Percentiles rank a stretch among this genome's conserved stretches.
phyloP scores from a whole-genome alignment of 495 filamentous ascomycete genomes.

The Platismatia glauca region DNA sequence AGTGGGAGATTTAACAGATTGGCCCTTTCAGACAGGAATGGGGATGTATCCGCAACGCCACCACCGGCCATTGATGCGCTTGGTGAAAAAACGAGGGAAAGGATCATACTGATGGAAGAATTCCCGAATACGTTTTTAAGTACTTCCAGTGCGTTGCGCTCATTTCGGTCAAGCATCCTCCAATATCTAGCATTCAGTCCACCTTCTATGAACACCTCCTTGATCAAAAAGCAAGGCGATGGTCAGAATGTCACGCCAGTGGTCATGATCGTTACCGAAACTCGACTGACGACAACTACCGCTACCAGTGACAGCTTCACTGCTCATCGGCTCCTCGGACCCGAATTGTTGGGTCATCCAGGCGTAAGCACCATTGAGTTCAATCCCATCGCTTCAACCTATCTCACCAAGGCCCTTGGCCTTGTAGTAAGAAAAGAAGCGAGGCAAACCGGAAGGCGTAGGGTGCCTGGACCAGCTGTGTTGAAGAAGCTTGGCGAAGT shows the following conservation, averaged over 20 bases:
- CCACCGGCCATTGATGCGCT: neutral
- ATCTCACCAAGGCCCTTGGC: constrained; percentile 74
- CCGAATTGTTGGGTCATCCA: constrained; percentile 71
- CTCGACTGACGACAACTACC: constrained; percentile 62
- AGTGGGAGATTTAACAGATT: constrained; percentile 72
- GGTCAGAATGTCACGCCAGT: constrained; percentile 52
- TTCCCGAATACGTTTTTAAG: constrained; percentile 76
- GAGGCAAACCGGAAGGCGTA: constrained; percentile 53
- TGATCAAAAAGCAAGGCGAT: constrained; percentile 13
- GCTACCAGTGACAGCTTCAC: constrained; percentile 81
- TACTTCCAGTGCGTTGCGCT: constrained; percentile 54
- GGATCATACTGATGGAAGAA: constrained; percentile 82
- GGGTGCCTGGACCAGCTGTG: constrained; percentile 59
- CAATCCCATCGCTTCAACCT: constrained; percentile 81
- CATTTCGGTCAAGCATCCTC: constrained; percentile 67
- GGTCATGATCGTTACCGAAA: constrained; percentile 87
- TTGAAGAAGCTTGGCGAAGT: constrained; percentile 68
- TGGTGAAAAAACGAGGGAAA: constrained; percentile 26
- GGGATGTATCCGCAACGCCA: neutral
- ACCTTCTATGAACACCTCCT: constrained; percentile 34
- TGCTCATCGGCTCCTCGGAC: constrained; percentile 75
- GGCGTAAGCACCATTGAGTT: constrained; percentile 74
- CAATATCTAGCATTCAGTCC: constrained; percentile 60
- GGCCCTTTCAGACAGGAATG: constrained; percentile 35
- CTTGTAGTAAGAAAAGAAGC: constrained; percentile 74